A percentile compares a stretch with the other conserved stretches of the same genome.
Evolutionary conservation across 768 basidiomycete species (phyloP).

Genomic region (Leccinum uliginosum): DNA sequence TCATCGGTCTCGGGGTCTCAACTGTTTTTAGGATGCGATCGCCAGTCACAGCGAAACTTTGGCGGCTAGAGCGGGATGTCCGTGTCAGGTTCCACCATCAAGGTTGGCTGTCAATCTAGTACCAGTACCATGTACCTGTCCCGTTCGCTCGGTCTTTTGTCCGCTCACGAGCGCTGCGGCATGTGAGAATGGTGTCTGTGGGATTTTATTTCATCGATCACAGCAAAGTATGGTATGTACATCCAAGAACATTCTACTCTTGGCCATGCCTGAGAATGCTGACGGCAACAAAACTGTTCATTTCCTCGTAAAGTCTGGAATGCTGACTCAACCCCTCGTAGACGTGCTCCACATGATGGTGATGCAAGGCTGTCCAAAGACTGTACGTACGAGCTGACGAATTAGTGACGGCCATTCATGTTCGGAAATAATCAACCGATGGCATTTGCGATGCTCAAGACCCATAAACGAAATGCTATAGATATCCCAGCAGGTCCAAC

Average conservation of each 20-base stretch:
- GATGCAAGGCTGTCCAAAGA: not conserved
- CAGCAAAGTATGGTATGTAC: not conserved
- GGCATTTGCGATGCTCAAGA: not conserved
- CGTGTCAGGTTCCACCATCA: not conserved
- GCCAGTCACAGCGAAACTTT: not conserved
- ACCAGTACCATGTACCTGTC: not conserved
- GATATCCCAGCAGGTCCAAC: not conserved
- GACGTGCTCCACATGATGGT: not conserved
- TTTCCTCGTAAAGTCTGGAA: not conserved
- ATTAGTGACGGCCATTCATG: not conserved
- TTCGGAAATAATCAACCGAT: not conserved
- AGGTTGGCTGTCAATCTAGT: not conserved
- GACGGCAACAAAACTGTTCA: not conserved
- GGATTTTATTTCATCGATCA: not conserved
- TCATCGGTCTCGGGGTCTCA: not conserved
- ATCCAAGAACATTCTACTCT: not conserved
- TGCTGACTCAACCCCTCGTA: not conserved
- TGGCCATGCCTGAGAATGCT: not conserved
- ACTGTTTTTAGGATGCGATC: not conserved
- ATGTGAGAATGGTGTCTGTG: not conserved
- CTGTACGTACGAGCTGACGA: not conserved
- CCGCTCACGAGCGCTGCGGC: not conserved
- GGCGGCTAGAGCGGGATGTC: not conserved
- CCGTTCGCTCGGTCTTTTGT: not conserved
- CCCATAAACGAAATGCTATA: conserved; percentile 15